phyloP scores from a whole-genome alignment of 768 basidiomycete species.

The Rhizopogon vinicolor region DNA sequence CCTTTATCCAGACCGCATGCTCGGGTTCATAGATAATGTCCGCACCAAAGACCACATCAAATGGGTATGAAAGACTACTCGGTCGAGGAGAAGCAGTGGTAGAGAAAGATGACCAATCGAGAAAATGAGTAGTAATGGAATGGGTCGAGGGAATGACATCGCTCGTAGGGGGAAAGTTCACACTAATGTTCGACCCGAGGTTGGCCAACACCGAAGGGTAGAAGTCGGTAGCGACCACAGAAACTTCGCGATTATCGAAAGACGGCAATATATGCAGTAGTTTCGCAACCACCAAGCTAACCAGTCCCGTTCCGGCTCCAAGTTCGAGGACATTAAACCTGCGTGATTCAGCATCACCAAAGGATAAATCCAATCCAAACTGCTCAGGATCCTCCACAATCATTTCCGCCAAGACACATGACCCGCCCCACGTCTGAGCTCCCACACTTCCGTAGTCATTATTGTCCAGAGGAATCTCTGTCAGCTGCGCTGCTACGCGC shows the following conservation, averaged over 20 bases:
- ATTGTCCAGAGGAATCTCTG: slow-evolving; percentile 67
- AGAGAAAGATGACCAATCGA: slow-evolving; percentile 37
- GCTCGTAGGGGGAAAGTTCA: slow-evolving; percentile 25
- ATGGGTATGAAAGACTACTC: slow-evolving; percentile 27
- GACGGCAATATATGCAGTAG: slow-evolving; percentile 13
- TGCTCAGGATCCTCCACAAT: slow-evolving; percentile 51
- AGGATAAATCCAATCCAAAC: slow-evolving; percentile 37
- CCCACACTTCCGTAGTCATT: slow-evolving; percentile 71
- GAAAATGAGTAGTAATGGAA: slow-evolving; percentile 20
- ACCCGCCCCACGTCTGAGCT: slow-evolving; percentile 87
- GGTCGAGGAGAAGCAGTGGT: slow-evolving; percentile 7
- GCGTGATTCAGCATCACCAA: not conserved
- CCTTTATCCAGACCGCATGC: slow-evolving; percentile 44
- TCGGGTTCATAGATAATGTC: slow-evolving; percentile 51
- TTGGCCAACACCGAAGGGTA: slow-evolving; percentile 46
- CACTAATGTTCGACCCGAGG: slow-evolving; percentile 36
- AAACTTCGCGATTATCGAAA: slow-evolving; percentile 4
- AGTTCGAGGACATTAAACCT: slow-evolving; percentile 44
- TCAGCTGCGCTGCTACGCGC: slow-evolving; percentile 40
- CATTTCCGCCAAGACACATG: slow-evolving; percentile 75
- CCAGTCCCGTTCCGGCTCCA: slow-evolving; percentile 55
- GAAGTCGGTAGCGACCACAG: slow-evolving; percentile 45
- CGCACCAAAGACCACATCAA: slow-evolving; percentile 48
- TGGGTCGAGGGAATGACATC: not conserved
- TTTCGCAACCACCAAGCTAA: slow-evolving; percentile 38